Conservation (phyloP, 2,329 filamentous ascomycete genomes). For the Trichoderma koningii region DNA sequence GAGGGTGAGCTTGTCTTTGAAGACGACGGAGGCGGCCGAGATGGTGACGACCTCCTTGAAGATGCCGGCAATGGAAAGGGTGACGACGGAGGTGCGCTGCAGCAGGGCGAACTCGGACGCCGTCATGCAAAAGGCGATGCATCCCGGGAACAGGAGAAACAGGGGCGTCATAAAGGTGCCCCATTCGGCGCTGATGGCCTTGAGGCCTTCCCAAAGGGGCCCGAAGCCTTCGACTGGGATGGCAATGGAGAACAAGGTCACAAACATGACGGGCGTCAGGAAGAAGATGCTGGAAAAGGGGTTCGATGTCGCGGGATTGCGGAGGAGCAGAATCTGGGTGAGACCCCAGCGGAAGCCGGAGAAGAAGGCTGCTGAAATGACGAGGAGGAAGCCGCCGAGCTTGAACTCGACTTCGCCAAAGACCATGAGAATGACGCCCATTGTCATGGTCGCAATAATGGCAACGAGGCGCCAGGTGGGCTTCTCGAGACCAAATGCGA, state of each 20-base stretch:
- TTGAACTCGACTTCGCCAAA: slow-evolving; percentile 92
- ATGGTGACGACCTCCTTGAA: slow-evolving; percentile 99
- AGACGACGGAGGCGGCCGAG: slow-evolving; percentile 80
- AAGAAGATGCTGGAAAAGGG: slow-evolving; percentile 97
- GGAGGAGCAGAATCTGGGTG: slow-evolving; percentile 92
- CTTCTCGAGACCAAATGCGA: slow-evolving; percentile 86
- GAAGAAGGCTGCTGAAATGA: slow-evolving; percentile 92
- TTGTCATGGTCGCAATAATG: slow-evolving; percentile 90
- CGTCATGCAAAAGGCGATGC: slow-evolving; percentile 95
- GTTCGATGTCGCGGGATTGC: slow-evolving; percentile 92
- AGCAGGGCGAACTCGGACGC: slow-evolving; percentile 92
- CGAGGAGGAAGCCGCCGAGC: slow-evolving; percentile 80
- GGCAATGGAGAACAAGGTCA: slow-evolving; percentile 76
- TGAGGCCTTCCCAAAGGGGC: slow-evolving; percentile 67
- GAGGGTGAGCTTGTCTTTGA: slow-evolving; percentile 81
- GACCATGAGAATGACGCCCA: slow-evolving; percentile 97
- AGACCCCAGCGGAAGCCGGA: slow-evolving; percentile 97
- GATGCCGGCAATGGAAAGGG: slow-evolving; percentile 92
- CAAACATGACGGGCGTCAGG: slow-evolving; percentile 95
- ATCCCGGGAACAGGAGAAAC: slow-evolving; percentile 85
- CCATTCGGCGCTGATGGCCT: slow-evolving; percentile 64
- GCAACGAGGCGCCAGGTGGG: slow-evolving; percentile 82
- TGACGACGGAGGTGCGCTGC: slow-evolving; percentile 93
- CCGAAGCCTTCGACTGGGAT: slow-evolving; percentile 80
- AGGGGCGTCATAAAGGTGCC: slow-evolving; percentile 66